phyloP scores from a whole-genome alignment of 1,284 basidiomycete species.

The Ustilago loliicola region DNA sequence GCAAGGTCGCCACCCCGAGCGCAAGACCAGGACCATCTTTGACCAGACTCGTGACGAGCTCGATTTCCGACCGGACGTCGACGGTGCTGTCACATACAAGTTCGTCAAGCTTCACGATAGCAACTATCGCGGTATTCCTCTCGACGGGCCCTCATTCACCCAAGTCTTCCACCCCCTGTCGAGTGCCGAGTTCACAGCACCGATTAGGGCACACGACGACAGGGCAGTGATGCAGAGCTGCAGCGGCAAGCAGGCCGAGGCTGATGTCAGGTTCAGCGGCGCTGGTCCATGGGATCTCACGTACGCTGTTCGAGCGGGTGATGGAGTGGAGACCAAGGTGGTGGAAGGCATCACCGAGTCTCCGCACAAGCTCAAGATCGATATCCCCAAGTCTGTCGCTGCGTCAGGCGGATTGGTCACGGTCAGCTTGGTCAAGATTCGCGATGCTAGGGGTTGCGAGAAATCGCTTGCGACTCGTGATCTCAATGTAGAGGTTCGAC shows the following conservation, averaged over 20 bases:
- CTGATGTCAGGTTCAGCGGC: constrained; percentile 63
- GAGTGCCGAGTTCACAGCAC: constrained; percentile 60
- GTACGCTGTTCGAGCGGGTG: constrained; percentile 58
- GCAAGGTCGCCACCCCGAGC: constrained; percentile 71
- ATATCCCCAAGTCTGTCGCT: constrained; percentile 73
- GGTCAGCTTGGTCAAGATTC: constrained; percentile 83
- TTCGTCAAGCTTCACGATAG: constrained; percentile 85
- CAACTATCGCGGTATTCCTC: constrained; percentile 80
- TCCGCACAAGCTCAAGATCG: constrained; percentile 65
- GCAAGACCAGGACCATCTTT: constrained; percentile 75
- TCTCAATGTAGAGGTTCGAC: constrained; percentile 87
- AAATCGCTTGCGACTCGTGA: constrained; percentile 82
- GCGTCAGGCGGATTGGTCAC: constrained; percentile 83
- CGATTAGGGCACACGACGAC: constrained; percentile 40
- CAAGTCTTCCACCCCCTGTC: constrained; percentile 68
- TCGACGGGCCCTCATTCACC: constrained; percentile 65
- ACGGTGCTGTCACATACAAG: constrained; percentile 89
- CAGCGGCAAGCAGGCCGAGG: constrained; percentile 60
- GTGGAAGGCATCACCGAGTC: constrained; percentile 64
- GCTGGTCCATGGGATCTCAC: constrained; percentile 67
- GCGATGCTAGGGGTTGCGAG: constrained; percentile 90
- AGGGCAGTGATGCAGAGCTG: constrained; percentile 66
- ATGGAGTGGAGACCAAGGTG: constrained; percentile 39
- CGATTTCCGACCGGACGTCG: constrained; percentile 85
- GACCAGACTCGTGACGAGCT: constrained; percentile 83